Percentiles rank a stretch among this genome's conserved stretches.
phyloP scores from a whole-genome alignment of 176 grass and related monocot species.

The Neostapfia colusana region DNA sequence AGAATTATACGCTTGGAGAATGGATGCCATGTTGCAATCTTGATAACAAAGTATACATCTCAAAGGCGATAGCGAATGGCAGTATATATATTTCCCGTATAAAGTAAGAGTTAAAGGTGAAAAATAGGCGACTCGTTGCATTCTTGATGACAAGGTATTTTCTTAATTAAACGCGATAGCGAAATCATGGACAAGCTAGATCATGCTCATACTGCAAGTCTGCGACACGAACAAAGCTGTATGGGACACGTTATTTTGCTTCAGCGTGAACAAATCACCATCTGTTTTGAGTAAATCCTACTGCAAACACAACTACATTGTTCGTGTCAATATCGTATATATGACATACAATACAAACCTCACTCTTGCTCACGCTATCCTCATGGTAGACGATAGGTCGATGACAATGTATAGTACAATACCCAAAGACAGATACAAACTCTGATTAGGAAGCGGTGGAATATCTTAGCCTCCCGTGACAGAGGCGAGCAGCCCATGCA shows the following conservation, averaged over 20 bases:
- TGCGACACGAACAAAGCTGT: background rate
- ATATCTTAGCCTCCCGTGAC: constrained; percentile 37
- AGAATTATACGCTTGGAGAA: too few relatives aligned
- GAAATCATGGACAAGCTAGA: background rate
- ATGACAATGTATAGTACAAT: background rate
- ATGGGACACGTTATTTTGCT: constrained; percentile 4
- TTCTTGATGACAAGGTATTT: background rate
- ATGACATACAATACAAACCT: too few relatives aligned
- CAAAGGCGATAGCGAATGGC: background rate
- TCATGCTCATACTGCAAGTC: background rate
- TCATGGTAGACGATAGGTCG: background rate
- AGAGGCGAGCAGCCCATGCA: constrained; percentile 36
- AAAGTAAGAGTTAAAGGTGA: background rate
- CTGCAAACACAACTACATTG: constrained; percentile 1
- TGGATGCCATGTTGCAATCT: too few relatives aligned
- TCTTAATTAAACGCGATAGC: background rate
- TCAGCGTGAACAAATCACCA: constrained; percentile 1
- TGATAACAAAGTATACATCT: too few relatives aligned
- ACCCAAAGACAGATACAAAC: background rate
- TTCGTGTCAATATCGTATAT: background rate
- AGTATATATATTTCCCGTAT: background rate
- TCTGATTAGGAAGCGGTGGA: background rate
- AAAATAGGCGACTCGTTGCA: background rate
- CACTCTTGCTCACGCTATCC: background rate
- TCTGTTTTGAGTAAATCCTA: background rate